A percentile compares a stretch with the other conserved stretches of the same genome.
Evolutionary conservation across 148 eudicot species (phyloP).

Genomic region (Persicaria tinctoria): DNA sequence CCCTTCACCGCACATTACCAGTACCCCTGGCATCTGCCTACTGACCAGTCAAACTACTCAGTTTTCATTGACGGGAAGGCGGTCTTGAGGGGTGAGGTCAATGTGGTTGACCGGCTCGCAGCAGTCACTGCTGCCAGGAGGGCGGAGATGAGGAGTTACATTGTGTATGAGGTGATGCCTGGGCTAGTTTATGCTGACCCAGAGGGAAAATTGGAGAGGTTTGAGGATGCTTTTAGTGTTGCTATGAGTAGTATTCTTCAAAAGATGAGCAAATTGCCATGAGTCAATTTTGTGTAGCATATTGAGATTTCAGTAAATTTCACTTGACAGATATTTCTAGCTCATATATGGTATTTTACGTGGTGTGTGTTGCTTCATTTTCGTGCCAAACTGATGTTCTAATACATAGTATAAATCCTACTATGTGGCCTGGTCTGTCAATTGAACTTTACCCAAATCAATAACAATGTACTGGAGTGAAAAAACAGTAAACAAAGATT

Average conservation of each 20-base stretch:
- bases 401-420: too few relatives aligned
- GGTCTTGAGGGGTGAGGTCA: constrained; percentile 16
- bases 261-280: constrained; percentile 36
- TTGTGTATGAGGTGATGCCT: constrained; percentile 70
- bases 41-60: constrained; percentile 29
- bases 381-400: too few relatives aligned
- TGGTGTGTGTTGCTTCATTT: too few relatives aligned
- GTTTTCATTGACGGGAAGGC: constrained; percentile 24
- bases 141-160: constrained; percentile 61
- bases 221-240: constrained; percentile 70
- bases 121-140: constrained; percentile 35
- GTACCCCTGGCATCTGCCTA: constrained; percentile 43
- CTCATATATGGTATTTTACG: too few relatives aligned
- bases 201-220: constrained; percentile 38
- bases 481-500: too few relatives aligned
- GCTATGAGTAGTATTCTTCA: constrained; percentile 48
- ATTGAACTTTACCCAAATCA: too few relatives aligned
- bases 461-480: too few relatives aligned
- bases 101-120: constrained; percentile 38
- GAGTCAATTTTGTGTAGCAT: background rate
- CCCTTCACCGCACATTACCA: constrained; percentile 29
- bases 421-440: too few relatives aligned
- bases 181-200: constrained; percentile 61
- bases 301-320: too few relatives aligned
- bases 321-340: too few relatives aligned